Conservation (phyloP, 2,329 filamentous ascomycete species). For the Fusarium liriodendri region DNA sequence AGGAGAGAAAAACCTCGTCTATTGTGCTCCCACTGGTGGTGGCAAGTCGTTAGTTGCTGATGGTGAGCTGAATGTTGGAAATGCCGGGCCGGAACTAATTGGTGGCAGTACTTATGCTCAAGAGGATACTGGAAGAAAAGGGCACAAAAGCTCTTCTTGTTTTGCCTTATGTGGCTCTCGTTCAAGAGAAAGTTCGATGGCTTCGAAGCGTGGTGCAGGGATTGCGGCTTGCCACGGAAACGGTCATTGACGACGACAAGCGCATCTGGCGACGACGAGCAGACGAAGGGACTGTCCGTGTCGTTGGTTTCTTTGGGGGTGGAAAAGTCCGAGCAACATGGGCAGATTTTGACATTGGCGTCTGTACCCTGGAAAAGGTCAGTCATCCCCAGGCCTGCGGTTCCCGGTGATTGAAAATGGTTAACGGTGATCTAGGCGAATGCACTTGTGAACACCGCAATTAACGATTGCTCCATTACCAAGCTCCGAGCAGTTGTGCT, state of each 20-base stretch:
- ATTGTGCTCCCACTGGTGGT: constrained; percentile 81
- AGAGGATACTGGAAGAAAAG: constrained; percentile 72
- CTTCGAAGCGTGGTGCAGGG: constrained; percentile 74
- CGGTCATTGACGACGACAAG: constrained; percentile 49
- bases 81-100: constrained; percentile 22
- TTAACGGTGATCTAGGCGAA: constrained; percentile 68
- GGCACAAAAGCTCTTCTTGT: constrained; percentile 77
- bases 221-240: constrained; percentile 56
- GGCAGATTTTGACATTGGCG: constrained; percentile 80
- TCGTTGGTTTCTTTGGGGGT: constrained; percentile 81
- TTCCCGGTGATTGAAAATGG: not conserved
- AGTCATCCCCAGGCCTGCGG: not conserved
- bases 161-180: constrained; percentile 81
- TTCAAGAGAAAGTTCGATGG: constrained; percentile 84
- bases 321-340: constrained; percentile 75
- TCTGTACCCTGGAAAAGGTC: constrained; percentile 83
- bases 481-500: constrained; percentile 75
- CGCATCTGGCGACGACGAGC: constrained; percentile 65
- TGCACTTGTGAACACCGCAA: constrained; percentile 76
- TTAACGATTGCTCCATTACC: constrained; percentile 75
- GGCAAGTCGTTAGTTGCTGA: constrained; percentile 82
- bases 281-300: constrained; percentile 69
- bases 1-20: constrained; percentile 78
- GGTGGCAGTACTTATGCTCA: constrained; percentile 74
- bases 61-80: constrained; percentile 47